phyloP scores from a whole-genome alignment of 305 asterid genomes.

The Coffea humblotiana region DNA sequence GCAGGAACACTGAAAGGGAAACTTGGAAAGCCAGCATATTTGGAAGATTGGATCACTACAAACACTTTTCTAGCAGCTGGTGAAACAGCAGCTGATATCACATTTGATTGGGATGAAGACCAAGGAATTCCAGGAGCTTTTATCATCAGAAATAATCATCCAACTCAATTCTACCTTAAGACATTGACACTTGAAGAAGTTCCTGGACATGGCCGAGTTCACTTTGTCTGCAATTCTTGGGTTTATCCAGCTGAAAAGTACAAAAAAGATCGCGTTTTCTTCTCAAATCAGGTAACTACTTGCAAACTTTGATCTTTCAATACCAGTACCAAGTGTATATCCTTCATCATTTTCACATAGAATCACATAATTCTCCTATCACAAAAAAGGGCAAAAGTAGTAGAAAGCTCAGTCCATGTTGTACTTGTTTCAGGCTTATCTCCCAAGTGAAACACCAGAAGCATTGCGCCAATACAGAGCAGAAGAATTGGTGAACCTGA shows the following conservation, averaged over 20 bases:
- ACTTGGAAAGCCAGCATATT: slow-evolving; percentile 44
- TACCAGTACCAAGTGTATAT: background rate
- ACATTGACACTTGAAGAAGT: slow-evolving; percentile 58
- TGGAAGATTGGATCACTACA: slow-evolving; percentile 50
- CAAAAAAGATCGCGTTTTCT: slow-evolving; percentile 54
- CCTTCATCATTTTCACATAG: background rate
- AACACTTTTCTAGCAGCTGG: slow-evolving; percentile 27
- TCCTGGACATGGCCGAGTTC: slow-evolving; percentile 54
- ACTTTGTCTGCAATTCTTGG: slow-evolving; percentile 81
- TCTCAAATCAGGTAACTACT: slow-evolving; percentile 49
- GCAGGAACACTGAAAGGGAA: slow-evolving; percentile 27
- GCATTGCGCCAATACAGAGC: slow-evolving; percentile 27
- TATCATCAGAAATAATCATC: slow-evolving; percentile 48
- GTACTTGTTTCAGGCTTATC: slow-evolving; percentile 22
- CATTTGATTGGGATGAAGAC: slow-evolving; percentile 55
- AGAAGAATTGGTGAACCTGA: slow-evolving; percentile 31
- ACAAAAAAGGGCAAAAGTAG: no score
- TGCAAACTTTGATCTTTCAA: background rate
- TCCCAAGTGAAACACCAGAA: slow-evolving; percentile 37
- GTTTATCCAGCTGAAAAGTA: slow-evolving; percentile 56
- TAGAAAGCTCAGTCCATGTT: background rate
- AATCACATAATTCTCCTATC: background rate
- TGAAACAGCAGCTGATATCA: slow-evolving; percentile 33
- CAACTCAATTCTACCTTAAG: slow-evolving; percentile 71
- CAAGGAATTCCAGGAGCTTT: slow-evolving; percentile 71